These are phyloP conservation scores for Rhizophora mangle DNA, from an alignment of 345 rosid genomes.

Conservation along the genomic window DNA sequence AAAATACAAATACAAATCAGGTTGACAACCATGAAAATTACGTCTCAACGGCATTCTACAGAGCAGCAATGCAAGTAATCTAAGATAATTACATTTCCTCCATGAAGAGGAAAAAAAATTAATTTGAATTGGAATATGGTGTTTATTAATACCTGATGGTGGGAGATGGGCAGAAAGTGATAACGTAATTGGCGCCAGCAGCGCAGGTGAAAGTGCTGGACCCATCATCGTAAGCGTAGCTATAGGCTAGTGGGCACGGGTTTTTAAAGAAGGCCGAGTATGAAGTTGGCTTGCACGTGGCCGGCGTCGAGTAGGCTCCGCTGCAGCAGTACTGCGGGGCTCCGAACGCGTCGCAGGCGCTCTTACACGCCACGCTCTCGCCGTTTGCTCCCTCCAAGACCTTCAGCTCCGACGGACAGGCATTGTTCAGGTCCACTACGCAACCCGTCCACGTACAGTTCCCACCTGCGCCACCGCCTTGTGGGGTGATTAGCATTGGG, in stretches of 20 bases:
- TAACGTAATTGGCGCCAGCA: constrained; percentile 40
- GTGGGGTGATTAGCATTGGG: constrained; percentile 51
- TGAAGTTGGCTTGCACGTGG: constrained; percentile 46
- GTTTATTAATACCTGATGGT: constrained; percentile 29
- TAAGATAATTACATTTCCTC: too few species aligned
- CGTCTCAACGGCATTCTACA: too few species aligned
- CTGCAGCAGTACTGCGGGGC: constrained; percentile 62
- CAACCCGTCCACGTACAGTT: constrained; percentile 55
- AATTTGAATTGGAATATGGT: not conserved
- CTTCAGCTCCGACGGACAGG: constrained; percentile 52
- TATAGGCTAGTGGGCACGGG: constrained; percentile 57
- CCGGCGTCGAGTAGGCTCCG: constrained; percentile 49
- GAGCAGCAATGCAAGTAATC: too few species aligned
- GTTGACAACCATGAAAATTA: too few species aligned
- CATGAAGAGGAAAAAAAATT: too few species aligned
- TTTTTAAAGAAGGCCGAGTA: constrained; percentile 56
- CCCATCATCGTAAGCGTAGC: constrained; percentile 64
- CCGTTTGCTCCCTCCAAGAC: constrained; percentile 17
- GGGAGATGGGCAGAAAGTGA: constrained; percentile 55
- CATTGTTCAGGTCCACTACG: constrained; percentile 44
- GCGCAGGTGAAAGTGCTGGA: constrained; percentile 57
- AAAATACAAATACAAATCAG: too few species aligned
- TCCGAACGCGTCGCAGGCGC: constrained; percentile 59
- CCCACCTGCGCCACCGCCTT: constrained; percentile 36
- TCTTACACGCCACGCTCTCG: constrained; percentile 54